Evolutionary conservation across 345 rosid genomes (phyloP).

Genomic region (Tarenaya hassleriana): DNA sequence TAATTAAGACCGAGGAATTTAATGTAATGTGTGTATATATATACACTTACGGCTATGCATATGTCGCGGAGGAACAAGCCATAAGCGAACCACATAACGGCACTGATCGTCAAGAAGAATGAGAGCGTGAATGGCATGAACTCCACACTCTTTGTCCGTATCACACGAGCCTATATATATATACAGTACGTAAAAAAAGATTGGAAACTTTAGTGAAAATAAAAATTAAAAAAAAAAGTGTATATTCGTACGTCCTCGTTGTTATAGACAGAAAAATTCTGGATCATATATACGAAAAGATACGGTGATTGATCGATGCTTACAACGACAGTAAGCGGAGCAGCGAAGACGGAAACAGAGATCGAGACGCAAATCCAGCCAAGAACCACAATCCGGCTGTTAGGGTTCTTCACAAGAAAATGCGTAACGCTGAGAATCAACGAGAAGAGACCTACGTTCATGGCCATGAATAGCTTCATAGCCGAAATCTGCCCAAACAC

Average conservation of each 20-base stretch:
- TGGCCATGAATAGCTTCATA: constrained; percentile 34
- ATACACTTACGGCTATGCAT: constrained; percentile 63
- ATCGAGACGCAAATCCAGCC: constrained; percentile 85
- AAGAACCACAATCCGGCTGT: constrained; percentile 33
- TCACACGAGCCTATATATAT: constrained; percentile 54
- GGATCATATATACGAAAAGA: too few relatives aligned
- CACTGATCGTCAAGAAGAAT: constrained; percentile 72
- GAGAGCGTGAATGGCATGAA: constrained; percentile 89
- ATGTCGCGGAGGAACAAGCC: constrained; percentile 54
- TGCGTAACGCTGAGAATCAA: constrained; percentile 37
- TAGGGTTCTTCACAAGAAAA: constrained; percentile 23
- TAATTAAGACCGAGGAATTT: not conserved
- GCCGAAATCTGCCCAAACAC: constrained; percentile 45
- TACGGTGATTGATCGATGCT: not conserved
- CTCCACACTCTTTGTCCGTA: constrained; percentile 76
- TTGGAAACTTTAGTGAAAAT: not conserved
- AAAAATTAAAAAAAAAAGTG: too few relatives aligned
- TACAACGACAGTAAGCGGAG: constrained; percentile 74
- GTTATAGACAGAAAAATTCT: too few relatives aligned
- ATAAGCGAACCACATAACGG: constrained; percentile 73
- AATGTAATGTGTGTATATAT: not conserved
- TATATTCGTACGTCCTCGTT: too few relatives aligned
- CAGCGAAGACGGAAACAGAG: constrained; percentile 67
- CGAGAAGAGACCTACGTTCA: constrained; percentile 58
- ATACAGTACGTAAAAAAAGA: not conserved